phyloP scores from a whole-genome alignment of 345 rosid species.

The Lumnitzera racemosa region DNA sequence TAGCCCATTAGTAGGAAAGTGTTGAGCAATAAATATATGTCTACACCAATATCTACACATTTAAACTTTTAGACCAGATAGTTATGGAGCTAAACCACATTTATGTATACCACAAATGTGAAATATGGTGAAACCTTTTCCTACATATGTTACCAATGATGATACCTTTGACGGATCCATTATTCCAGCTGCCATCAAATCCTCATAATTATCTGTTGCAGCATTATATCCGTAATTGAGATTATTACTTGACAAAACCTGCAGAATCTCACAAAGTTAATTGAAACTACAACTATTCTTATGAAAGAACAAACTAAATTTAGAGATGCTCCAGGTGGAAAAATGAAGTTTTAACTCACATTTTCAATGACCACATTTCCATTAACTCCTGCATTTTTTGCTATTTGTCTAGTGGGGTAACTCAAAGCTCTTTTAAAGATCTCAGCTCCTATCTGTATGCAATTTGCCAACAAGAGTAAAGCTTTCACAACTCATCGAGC shows the following conservation, averaged over 20 bases:
- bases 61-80: too few species aligned
- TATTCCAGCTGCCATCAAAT: slow-evolving; percentile 70
- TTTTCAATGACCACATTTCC: slow-evolving; percentile 70
- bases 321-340: too few species aligned
- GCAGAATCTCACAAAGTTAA: slow-evolving; percentile 13
- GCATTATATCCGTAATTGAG: slow-evolving; percentile 77
- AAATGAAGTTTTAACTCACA: slow-evolving; percentile 21
- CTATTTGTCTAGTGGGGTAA: slow-evolving; percentile 69
- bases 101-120: too few species aligned
- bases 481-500: not conserved
- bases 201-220: slow-evolving; percentile 64
- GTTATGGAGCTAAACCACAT: too few species aligned
- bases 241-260: slow-evolving; percentile 54
- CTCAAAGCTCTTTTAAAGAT: slow-evolving; percentile 77
- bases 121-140: not conserved
- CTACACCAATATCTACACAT: too few species aligned
- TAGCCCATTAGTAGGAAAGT: too few species aligned
- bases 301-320: too few species aligned
- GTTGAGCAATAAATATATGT: too few species aligned
- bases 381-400: slow-evolving; percentile 79
- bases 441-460: slow-evolving; percentile 76
- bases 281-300: not conserved
- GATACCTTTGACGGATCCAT: slow-evolving; percentile 89
- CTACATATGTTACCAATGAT: not conserved
- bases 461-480: not conserved